Percentiles rank a stretch among this genome's conserved stretches.
Conservation (phyloP, 768 basidiomycete genomes). For the Lentinus brumalis region DNA sequence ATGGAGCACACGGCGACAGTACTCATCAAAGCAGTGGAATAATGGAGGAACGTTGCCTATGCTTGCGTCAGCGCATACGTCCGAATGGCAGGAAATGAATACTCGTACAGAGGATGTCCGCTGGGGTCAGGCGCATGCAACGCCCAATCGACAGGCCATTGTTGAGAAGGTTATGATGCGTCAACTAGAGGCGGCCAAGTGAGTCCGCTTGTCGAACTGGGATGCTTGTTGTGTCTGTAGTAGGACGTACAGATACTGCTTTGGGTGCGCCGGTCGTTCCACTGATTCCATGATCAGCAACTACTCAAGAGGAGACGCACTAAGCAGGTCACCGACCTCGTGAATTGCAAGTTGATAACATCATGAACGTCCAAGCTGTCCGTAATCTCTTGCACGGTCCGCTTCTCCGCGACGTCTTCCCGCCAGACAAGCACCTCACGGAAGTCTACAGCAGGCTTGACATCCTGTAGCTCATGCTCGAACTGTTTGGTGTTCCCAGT, state of each 20-base stretch:
- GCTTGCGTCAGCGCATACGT: not conserved
- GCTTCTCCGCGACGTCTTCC: constrained; percentile 48
- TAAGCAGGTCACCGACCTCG: constrained; percentile 51
- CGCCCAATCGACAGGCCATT: constrained; percentile 72
- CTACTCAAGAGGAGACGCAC: not conserved
- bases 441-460: constrained; percentile 66
- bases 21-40: constrained; percentile 92
- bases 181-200: constrained; percentile 47
- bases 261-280: constrained; percentile 83
- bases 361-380: constrained; percentile 58
- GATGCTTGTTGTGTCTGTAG: not conserved
- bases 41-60: constrained; percentile 81
- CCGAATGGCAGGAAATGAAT: not conserved
- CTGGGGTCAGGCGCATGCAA: constrained; percentile 66
- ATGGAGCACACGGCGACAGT: not conserved
- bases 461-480: constrained; percentile 39
- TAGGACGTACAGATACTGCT: constrained; percentile 68
- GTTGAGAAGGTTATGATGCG: constrained; percentile 78
- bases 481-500: constrained; percentile 40
- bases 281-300: constrained; percentile 37
- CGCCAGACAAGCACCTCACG: constrained; percentile 72
- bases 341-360: constrained; percentile 83
- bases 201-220: not conserved
- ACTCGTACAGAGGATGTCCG: constrained; percentile 68
- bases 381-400: constrained; percentile 44